phyloP scores from a whole-genome alignment of 345 rosid genomes.

The Excoecaria agallocha region DNA sequence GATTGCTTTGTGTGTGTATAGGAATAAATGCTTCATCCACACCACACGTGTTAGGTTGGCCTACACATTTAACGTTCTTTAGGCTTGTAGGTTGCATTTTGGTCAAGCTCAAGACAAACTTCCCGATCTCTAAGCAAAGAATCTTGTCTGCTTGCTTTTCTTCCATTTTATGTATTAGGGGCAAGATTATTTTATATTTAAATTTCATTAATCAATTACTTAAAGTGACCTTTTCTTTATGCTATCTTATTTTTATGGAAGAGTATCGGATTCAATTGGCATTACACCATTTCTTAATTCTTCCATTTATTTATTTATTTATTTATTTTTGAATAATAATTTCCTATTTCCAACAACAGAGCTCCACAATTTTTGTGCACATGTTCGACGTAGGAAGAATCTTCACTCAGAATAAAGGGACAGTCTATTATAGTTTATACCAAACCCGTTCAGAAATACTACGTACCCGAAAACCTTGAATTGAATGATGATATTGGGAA shows the following conservation, averaged over 20 bases:
- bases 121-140: neutral
- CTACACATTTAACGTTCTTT: neutral
- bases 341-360: no score
- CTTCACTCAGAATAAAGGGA: no score
- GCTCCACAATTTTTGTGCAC: neutral
- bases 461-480: no score
- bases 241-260: neutral
- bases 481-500: no score
- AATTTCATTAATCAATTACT: neutral
- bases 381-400: neutral
- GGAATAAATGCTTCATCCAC: neutral
- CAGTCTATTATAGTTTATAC: no score
- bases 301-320: neutral
- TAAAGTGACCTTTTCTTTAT: neutral
- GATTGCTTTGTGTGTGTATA: neutral
- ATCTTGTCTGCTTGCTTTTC: neutral
- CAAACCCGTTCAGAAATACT: no score
- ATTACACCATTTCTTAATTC: no score
- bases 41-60: neutral
- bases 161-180: neutral
- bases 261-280: neutral
- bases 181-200: neutral
- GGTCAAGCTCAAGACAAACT: neutral
- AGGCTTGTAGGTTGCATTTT: neutral
- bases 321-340: no score